phyloP scores from a whole-genome alignment of 345 rosid genomes.

The Syzygium aromaticum region DNA sequence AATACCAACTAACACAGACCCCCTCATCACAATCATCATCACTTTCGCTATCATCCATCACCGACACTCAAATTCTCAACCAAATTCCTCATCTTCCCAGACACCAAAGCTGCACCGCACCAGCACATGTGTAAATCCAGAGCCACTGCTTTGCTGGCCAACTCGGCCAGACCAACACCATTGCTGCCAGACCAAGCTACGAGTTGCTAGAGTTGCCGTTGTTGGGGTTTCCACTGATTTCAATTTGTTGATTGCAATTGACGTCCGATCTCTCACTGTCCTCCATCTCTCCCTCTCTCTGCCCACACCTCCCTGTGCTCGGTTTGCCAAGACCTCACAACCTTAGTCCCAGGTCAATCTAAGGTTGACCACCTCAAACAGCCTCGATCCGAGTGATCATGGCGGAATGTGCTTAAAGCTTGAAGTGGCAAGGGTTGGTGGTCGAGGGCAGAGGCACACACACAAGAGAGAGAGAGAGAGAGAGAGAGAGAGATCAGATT shows the following conservation, averaged over 20 bases:
- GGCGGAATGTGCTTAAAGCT: not conserved
- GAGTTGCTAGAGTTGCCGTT: not conserved
- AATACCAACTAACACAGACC: not conserved
- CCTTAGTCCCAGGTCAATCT: not conserved
- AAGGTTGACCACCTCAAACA: not conserved
- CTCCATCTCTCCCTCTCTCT: not conserved
- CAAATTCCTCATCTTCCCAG: not conserved
- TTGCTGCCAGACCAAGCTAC: not conserved
- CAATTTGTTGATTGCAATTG: not conserved
- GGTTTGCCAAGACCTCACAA: not conserved
- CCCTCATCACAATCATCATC: not conserved
- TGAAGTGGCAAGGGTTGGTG: not conserved
- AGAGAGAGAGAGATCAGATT: not conserved
- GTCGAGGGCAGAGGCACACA: not conserved
- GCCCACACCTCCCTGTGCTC: not conserved
- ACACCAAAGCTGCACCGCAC: not conserved
- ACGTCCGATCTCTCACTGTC: not conserved
- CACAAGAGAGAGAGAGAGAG: too few species aligned
- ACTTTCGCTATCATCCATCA: not conserved
- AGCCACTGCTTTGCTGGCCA: not conserved
- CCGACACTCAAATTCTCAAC: not conserved
- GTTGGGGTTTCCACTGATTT: not conserved
- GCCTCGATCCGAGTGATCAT: not conserved
- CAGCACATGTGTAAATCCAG: not conserved
- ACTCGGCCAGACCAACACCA: not conserved